phyloP scores from a whole-genome alignment of 352 stramenopile species.

The Phytophthora parvispora region DNA sequence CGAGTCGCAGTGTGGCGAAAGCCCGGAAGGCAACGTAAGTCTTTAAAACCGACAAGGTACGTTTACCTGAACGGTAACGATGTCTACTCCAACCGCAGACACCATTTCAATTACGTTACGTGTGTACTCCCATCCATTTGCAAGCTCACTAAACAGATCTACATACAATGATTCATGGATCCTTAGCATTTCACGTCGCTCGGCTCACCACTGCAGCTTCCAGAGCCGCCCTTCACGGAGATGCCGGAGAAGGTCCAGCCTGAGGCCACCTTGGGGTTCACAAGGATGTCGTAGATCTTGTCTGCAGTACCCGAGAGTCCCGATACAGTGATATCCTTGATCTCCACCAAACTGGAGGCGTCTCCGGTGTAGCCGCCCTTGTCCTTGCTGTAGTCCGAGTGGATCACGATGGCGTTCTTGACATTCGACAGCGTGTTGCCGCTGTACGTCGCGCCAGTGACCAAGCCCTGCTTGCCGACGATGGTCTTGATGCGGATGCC shows the following conservation, averaged over 20 bases:
- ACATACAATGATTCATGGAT: slow-evolving; percentile 7
- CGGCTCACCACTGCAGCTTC: slow-evolving; percentile 36
- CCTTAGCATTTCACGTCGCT: slow-evolving; percentile 36
- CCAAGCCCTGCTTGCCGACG: slow-evolving; percentile 8
- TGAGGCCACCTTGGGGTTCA: slow-evolving; percentile 33
- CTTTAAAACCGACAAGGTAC: too few species aligned
- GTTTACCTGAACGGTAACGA: neutral
- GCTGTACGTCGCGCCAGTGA: slow-evolving; percentile 25
- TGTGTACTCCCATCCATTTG: slow-evolving; percentile 9
- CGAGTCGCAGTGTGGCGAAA: slow-evolving; percentile 24
- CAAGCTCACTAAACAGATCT: slow-evolving; percentile 14
- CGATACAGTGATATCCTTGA: slow-evolving; percentile 37
- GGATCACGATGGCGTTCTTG: slow-evolving; percentile 40
- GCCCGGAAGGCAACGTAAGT: slow-evolving; percentile 1
- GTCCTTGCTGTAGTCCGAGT: slow-evolving; percentile 38
- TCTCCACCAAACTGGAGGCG: slow-evolving; percentile 35
- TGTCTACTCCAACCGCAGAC: neutral
- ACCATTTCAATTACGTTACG: slow-evolving; percentile 15
- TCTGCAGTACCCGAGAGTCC: slow-evolving; percentile 34
- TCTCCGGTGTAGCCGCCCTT: slow-evolving; percentile 38
- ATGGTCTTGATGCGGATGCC: slow-evolving; percentile 38
- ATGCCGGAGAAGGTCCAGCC: slow-evolving; percentile 38
- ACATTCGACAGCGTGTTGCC: slow-evolving; percentile 29
- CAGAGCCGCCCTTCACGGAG: slow-evolving; percentile 20
- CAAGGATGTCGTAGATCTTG: slow-evolving; percentile 41